These are phyloP conservation scores for Glycine latifolia DNA, from an alignment of 306 rosid species.

Conservation along the genomic window DNA sequence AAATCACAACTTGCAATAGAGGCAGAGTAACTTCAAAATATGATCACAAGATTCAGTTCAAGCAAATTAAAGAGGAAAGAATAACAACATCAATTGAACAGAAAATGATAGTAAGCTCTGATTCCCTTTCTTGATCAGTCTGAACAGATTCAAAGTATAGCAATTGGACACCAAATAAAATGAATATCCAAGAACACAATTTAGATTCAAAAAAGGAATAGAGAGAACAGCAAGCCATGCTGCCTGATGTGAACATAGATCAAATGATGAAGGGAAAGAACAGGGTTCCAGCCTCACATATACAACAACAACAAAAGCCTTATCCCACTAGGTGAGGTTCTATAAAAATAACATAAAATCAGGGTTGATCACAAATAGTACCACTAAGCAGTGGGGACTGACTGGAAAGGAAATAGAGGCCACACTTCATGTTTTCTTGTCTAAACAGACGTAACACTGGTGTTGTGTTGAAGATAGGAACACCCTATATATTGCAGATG, in stretches of 20 bases:
- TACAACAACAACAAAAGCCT: no score
- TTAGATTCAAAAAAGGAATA: background rate
- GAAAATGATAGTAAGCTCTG: background rate
- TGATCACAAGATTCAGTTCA: background rate
- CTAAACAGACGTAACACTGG: background rate
- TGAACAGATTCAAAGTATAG: background rate
- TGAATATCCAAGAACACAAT: background rate
- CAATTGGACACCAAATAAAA: no score
- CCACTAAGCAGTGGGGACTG: background rate
- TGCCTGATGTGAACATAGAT: background rate
- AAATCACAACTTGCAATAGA: background rate
- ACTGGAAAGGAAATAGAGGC: background rate
- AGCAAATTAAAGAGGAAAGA: constrained; percentile 3
- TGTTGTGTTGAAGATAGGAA: background rate
- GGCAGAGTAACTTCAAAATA: constrained; percentile 2
- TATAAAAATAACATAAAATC: background rate
- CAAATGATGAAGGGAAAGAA: background rate
- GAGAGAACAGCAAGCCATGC: background rate
- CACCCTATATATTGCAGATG: background rate
- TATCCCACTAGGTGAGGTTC: no score
- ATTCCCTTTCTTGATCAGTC: background rate
- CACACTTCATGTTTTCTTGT: background rate
- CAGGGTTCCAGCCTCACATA: background rate
- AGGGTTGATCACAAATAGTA: background rate
- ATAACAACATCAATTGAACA: background rate